Evolutionary conservation across 805 yeast species (phyloP).

Genomic region (Zygosaccharomyces lentus): DNA sequence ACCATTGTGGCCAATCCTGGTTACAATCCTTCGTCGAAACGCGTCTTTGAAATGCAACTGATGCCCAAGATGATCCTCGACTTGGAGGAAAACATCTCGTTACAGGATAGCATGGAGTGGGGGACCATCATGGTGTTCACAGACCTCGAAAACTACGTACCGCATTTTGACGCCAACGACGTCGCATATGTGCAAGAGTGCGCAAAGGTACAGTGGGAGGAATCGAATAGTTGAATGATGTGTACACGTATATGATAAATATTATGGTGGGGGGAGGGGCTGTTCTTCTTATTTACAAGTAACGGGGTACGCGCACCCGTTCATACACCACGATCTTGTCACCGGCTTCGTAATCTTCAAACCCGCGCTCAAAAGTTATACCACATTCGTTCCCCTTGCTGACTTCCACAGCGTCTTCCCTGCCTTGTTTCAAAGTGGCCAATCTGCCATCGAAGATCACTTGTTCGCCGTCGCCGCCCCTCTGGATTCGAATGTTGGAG

Average conservation of each 20-base stretch:
- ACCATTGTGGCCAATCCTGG: constrained; percentile 53
- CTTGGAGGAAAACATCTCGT: constrained; percentile 52
- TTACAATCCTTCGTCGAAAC: constrained; percentile 52
- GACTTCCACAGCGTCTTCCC: constrained; percentile 72
- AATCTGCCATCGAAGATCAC: constrained; percentile 51
- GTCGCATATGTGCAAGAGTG: constrained; percentile 82
- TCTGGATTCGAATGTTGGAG: constrained; percentile 52
- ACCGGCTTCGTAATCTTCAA: constrained; percentile 68
- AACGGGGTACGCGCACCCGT: constrained; percentile 54
- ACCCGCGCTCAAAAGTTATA: constrained; percentile 53
- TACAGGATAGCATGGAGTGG: constrained; percentile 91
- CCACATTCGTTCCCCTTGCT: constrained; percentile 92
- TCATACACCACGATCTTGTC: constrained; percentile 74
- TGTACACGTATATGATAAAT: constrained; percentile 9
- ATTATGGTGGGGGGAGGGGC: too few relatives aligned
- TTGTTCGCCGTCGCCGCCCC: constrained; percentile 39
- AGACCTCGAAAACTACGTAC: constrained; percentile 59
- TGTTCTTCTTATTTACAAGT: constrained; percentile 39
- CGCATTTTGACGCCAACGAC: constrained; percentile 52
- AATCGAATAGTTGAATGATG: constrained; percentile 10
- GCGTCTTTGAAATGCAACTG: constrained; percentile 80
- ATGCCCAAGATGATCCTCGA: constrained; percentile 93
- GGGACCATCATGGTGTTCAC: constrained; percentile 87
- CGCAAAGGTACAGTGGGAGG: constrained; percentile 86
- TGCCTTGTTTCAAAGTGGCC: constrained; percentile 72